A percentile compares a stretch with the other conserved stretches of the same genome.
These are phyloP conservation scores for Talaromyces amestolkiae DNA, from an alignment of 2,329 filamentous ascomycete genomes.

Conservation along the genomic window DNA sequence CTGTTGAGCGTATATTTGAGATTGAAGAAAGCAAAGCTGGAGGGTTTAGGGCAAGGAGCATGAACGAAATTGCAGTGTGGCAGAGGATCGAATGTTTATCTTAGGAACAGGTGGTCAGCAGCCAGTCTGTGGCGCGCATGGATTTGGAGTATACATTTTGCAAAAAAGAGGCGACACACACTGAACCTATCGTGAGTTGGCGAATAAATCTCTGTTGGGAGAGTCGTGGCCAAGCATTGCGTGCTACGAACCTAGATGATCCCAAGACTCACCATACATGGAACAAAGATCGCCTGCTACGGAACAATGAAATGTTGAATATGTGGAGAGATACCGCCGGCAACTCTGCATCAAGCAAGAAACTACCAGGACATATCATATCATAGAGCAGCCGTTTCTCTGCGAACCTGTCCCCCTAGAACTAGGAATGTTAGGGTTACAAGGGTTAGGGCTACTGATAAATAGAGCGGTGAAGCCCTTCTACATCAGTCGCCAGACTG, in stretches of 20 bases:
- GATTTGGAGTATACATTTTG: slow-evolving; percentile 36
- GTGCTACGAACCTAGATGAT: too few species aligned
- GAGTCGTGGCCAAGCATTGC: neutral
- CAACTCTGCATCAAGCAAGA: too few species aligned
- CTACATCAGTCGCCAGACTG: neutral
- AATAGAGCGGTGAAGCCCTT: neutral
- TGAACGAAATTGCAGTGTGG: slow-evolving; percentile 29
- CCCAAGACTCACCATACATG: too few species aligned
- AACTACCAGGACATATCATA: neutral
- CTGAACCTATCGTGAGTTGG: neutral
- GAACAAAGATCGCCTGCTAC: too few species aligned
- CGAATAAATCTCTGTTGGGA: neutral
- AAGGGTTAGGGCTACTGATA: neutral
- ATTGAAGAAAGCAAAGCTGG: slow-evolving; percentile 34
- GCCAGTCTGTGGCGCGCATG: slow-evolving; percentile 24
- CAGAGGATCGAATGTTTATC: slow-evolving; percentile 33
- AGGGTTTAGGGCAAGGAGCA: slow-evolving; percentile 22
- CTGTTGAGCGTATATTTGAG: slow-evolving; percentile 36
- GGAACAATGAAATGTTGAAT: too few species aligned
- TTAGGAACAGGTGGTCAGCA: slow-evolving; percentile 22
- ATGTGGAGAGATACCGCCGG: too few species aligned
- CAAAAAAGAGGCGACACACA: slow-evolving; percentile 21
- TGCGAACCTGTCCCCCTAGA: neutral
- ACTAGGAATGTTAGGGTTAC: neutral
- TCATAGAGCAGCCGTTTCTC: neutral